Base-by-base conservation (phyloP, 345 rosid species). In the Kandelia obovata region DNA sequence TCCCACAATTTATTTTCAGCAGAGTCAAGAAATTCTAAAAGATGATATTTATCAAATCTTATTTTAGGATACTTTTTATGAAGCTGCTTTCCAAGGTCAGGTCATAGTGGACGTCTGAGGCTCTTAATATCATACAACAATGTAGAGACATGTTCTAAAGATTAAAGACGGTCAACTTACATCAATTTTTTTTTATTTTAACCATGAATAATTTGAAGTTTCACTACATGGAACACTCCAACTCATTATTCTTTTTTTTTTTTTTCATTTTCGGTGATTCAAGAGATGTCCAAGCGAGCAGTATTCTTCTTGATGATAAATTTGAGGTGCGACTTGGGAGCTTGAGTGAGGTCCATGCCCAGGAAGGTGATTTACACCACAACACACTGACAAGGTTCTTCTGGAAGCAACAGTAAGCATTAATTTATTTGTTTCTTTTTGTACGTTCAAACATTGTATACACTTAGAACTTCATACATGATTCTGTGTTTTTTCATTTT, bases 241-340 rank as follows among this genome's bases (percentile, higher is more conserved):
- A 32, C 19, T 23, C 37, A 31, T 56, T 53, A 27, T 67, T 73
- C 53, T 59, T 30, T 73, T 53, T 59, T 30, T 58, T 69, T 63
- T 28, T 13, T 52, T 27, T 9, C 51, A 37, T 5, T 67, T 73
- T 53, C 75, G 60, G 61, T 75, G 76, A 70, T 70, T 77, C 68
- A 74, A 95, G 99, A 76, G 99, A 95, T 85, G 86, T 95, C 70
- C 99, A 95, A 90, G 99, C 97, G 58, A 95, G 97, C 79, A 95
- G 98, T 70, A 95, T 95, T 67, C 92, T 95, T 72, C 99, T 95
- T 51, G 99, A 95, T 82, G 98, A 95, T 73, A 90, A 95, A 78
- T 95, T 83, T 58, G 99, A 95, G 81, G 99, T 95, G 65, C 86
- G 97, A 59, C 83, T 95, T 23, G 99, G 99, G 73, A 92, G 98